Base-by-base conservation (phyloP, 2,329 filamentous ascomycete genomes). In the Dactylellina sp. region DNA sequence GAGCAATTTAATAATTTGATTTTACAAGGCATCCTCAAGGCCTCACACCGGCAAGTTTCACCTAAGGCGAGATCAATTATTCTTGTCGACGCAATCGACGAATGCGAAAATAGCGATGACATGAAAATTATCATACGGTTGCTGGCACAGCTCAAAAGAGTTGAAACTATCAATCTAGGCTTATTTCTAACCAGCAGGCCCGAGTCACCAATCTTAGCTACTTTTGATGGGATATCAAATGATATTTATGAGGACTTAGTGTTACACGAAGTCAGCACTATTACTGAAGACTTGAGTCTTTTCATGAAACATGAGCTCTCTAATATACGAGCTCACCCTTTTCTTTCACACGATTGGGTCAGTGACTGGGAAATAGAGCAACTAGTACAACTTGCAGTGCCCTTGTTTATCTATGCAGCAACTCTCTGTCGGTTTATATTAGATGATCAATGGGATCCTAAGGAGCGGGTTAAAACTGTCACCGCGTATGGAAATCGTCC, bases 81-180 rank as follows among this genome's bases (percentile, higher is more conserved):
- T n/a, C n/a, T n/a, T n/a, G n/a, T 80, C 24, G 79, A 80, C 71
- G 79, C 79, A 2, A 65, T 80, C 12, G 78, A 80, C 63, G 78
- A 80, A 56, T 80, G 79, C 49, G 77, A 78, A 1, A 20, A 25
- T 7, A 74, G 78, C 14, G 47, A 77, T 18, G 76, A 78, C 49
- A 70, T 76, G 14, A n/a, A 42, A 28, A 16, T 59, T 7, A 74
- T 78, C 32, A 57, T 78, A 20, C 46, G 60, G 22, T 46, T 78
- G 5, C 52, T 77, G 11, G 25, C 55, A 11, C 22, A 74, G 35
- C 16, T 63, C 1, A 74, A 57, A 24, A 39, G 50, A 49, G 18
- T 76, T 9, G 35, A 57, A 6, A 32, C 61, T 6, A 53, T 78
- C 6, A 25, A 53, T 11, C 42, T 79, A 2, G 37, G 68, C 16